Conservation (phyloP, 176 grass and related monocot genomes). For the Hsuehochloa calcarea region DNA sequence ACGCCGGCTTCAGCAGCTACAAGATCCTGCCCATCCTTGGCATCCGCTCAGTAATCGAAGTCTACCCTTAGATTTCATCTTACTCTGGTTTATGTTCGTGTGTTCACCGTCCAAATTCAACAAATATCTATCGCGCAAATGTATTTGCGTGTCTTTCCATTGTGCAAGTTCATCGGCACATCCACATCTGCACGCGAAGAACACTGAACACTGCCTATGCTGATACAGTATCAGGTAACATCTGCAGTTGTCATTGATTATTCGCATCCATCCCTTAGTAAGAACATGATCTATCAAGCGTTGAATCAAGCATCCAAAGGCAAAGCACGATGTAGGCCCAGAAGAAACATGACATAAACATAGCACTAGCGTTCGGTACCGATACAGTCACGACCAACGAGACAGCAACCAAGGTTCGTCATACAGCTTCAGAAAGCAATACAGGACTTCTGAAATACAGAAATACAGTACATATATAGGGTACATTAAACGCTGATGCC, state of each 20-base stretch:
- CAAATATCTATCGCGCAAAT: too few relatives aligned
- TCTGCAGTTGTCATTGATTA: not conserved
- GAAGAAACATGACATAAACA: conserved; percentile 8
- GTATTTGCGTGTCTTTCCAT: not conserved
- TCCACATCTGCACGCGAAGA: not conserved
- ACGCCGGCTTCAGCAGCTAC: conserved; percentile 50
- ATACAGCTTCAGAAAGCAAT: conserved; percentile 6
- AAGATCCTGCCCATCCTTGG: conserved; percentile 44
- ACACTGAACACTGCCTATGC: not conserved
- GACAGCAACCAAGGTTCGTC: conserved; percentile 9
- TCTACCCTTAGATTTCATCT: conserved; percentile 38
- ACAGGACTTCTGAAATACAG: not conserved
- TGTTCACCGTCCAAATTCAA: not conserved
- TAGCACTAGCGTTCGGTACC: not conserved
- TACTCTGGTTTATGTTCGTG: not conserved
- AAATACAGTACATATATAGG: not conserved
- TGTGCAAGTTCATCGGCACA: not conserved
- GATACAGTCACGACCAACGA: conserved; percentile 23
- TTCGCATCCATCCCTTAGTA: not conserved
- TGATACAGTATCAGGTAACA: not conserved
- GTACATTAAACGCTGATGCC: conserved; percentile 1
- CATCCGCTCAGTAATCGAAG: conserved; percentile 57
- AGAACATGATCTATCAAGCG: not conserved
- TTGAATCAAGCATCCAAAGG: not conserved
- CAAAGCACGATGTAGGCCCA: conserved; percentile 4